A percentile compares a stretch with the other conserved stretches of the same genome.
Conservation (phyloP, 441 rosid genomes). For the Eruca vesicaria region DNA sequence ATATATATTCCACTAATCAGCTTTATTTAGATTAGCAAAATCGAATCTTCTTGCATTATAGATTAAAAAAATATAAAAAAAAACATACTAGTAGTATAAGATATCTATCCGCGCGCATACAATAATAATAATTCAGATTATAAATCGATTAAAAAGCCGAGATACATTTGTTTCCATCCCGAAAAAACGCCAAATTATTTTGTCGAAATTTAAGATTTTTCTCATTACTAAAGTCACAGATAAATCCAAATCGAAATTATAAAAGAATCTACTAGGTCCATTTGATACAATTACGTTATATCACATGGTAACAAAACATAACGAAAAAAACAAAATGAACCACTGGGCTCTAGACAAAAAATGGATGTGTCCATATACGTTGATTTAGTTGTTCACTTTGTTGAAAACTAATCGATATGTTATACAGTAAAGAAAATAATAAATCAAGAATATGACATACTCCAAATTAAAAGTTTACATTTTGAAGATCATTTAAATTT, state of each 20-base stretch:
- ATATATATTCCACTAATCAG: background rate
- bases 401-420: background rate
- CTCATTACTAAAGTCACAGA: background rate
- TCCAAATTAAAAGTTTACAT: background rate
- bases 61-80: background rate
- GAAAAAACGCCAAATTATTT: background rate
- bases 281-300: background rate
- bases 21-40: background rate
- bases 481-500: background rate
- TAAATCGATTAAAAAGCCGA: background rate
- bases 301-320: constrained; percentile 15
- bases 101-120: background rate
- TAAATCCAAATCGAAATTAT: constrained; percentile 18
- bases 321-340: constrained; percentile 26
- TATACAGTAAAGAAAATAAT: background rate
- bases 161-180: constrained; percentile 13
- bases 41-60: background rate
- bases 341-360: background rate
- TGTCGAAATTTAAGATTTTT: constrained; percentile 12
- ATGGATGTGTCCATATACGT: constrained; percentile 8
- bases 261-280: constrained; percentile 32
- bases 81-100: background rate
- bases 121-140: background rate
- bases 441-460: background rate
- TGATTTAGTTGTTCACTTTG: background rate